Evolutionary conservation across 2,329 filamentous ascomycete species (phyloP), one percentile per base, ranked within the genome.

Genomic region (Alternaria sp.): DNA sequence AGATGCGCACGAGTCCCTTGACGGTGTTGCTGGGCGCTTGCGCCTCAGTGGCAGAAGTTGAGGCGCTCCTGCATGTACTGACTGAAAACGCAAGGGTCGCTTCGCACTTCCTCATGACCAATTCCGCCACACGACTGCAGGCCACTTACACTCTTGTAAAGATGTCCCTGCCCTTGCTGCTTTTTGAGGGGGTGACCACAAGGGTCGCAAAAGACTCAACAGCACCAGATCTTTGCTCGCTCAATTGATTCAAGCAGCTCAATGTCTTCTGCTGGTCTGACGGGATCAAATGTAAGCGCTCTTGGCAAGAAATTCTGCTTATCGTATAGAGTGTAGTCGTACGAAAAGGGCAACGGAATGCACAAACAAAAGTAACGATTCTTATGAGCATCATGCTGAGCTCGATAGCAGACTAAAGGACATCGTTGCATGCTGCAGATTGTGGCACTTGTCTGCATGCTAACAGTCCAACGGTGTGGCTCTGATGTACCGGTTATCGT

Each of bases 401-500:
- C 12, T 48, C 12, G 16, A 34, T 32, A 40, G 27, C 36, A 9
- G 16, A 34, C 49, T 46, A 43, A 36, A n/a, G 30, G 27, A 32
- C n/a, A 25, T 11, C 7, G 22, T 38, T 22, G 34, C 36, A 38
- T 9, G 34, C 34, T 27, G 27, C 20, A 36, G 36, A 38, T 20
- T 34, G 32, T 50, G n/a, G 51, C 36, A 25, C 38, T 20, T 30
- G n/a, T 38, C 20, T 50, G 20, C 25, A 18, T 51, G 38, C 52
- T 51, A 49, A 30, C 38, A 36, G 32, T 50, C 40, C 38, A 34
- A 36, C 38, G 46, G 43, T 34, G 34, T 59, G 44, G 30, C 18
- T 38, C 22, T 61, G 44, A 36, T 28, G 41, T 52, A 53, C 54
- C 54, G 49, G 54, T 36, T 54, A 49, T 54, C 54, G 43, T 36